Evolutionary conservation across 2,329 filamentous ascomycete genomes (phyloP), one percentile per base, ranked within the genome.

Genomic region (Neopestalotiopsis rosae): DNA sequence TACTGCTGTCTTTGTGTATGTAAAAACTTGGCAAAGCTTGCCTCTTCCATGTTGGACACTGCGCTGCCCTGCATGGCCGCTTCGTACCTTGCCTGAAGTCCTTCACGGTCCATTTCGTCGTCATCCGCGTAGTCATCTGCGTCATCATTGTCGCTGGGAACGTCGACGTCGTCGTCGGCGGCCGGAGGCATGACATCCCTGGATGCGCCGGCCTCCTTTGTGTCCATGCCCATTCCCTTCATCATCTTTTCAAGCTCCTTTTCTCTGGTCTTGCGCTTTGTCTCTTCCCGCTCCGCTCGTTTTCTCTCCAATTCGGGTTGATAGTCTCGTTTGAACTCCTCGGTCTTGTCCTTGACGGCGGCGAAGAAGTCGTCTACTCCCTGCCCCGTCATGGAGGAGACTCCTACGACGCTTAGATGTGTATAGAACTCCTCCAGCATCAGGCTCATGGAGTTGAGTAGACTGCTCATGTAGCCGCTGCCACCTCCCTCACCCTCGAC

Each of bases 361-460:
- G 90, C 88, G 79, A 99, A 98, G 81, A 99, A 99, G 30, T 97
- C 94, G 69, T 97, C 92, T 40, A 99, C 89, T 3, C 96, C 97
- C 0, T 93, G 91, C 28, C 96, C 96, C 0, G 95, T 94, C 89
- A 97, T 95, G 7, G 94, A 93, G 73, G 94, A 97, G 13, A 99
- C 97, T 0, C 92, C 94, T 0, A 99, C 95, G 9, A 99, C 93
- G 76, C 90, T 97, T 42, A 99, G 85, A 77, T 98, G 94, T 52
- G 94, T 91, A 81, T 99, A 99, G 78, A 99, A 99, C 79, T 99
- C 96, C 76, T 99, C 96, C 42, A 99, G 85, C 88, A 99, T 94
- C 71, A 98, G 85, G 77, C 94, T 97, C 96, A 99, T 99, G 77
- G 94, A 97, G 85, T 98, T 98, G 66, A 99, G 87, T 67, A 98